Percentiles rank a stretch among this genome's conserved stretches.
phyloP scores from a whole-genome alignment of 2,329 filamentous ascomycete species.

The Blastomyces emzantsi region DNA sequence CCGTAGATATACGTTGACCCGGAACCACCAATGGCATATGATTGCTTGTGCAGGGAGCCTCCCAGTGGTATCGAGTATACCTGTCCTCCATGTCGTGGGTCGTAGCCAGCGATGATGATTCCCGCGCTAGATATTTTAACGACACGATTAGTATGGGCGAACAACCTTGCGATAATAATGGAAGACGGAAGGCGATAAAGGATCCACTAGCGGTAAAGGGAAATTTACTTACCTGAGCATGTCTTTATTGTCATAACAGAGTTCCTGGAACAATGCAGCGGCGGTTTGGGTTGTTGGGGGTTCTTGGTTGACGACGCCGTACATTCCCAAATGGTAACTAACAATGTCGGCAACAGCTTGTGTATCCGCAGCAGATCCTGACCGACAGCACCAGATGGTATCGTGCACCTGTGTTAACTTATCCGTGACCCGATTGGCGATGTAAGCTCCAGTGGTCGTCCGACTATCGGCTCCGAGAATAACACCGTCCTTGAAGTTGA shows the following conservation, averaged over 20 bases:
- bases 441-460: conserved; percentile 96
- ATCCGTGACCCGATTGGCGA: conserved; percentile 97
- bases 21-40: conserved; percentile 91
- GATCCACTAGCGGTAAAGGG: not conserved
- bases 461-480: conserved; percentile 94
- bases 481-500: conserved; percentile 97
- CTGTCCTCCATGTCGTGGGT: conserved; percentile 87
- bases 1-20: conserved; percentile 99
- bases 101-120: conserved; percentile 97
- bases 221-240: conserved; percentile 59
- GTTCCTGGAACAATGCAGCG: conserved; percentile 91
- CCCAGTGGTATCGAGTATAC: conserved; percentile 96
- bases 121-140: conserved; percentile 57
- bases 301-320: conserved; percentile 82
- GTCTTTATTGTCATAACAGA: conserved; percentile 98
- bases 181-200: not conserved
- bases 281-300: conserved; percentile 90
- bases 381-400: conserved; percentile 99
- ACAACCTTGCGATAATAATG: not conserved
- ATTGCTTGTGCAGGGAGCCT: conserved; percentile 93
- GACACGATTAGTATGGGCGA: conserved; percentile 10
- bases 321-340: conserved; percentile 89
- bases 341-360: conserved; percentile 98
- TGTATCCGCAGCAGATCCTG: conserved; percentile 92
- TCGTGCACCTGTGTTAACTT: conserved; percentile 98